Evolutionary conservation across 768 basidiomycete genomes (phyloP).

Genomic region (Leccinum rimulosum): DNA sequence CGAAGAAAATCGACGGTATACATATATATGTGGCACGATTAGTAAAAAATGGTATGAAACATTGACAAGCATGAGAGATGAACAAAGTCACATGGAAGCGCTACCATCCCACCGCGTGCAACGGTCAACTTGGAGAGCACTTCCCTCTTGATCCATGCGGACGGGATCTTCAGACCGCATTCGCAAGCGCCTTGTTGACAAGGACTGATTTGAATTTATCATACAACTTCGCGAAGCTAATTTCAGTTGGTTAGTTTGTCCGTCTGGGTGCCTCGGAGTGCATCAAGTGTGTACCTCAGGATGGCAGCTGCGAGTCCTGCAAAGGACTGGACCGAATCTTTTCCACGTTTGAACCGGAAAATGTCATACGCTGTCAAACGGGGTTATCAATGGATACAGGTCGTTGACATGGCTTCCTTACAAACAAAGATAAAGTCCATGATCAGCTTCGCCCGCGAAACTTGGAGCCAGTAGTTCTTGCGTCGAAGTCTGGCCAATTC

Average conservation of each 20-base stretch:
- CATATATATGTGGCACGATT: slow-evolving; percentile 1
- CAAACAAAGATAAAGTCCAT: slow-evolving; percentile 91
- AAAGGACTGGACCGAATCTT: slow-evolving; percentile 58
- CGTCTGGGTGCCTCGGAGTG: not conserved
- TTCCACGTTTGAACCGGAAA: slow-evolving; percentile 65
- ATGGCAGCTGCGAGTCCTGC: slow-evolving; percentile 68
- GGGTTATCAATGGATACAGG: slow-evolving; percentile 6
- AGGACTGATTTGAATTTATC: slow-evolving; percentile 66
- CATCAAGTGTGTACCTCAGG: slow-evolving; percentile 53
- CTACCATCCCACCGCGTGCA: not conserved
- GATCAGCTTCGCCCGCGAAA: slow-evolving; percentile 65
- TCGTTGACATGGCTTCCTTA: slow-evolving; percentile 35
- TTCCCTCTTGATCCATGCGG: not conserved
- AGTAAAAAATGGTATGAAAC: slow-evolving; percentile 5
- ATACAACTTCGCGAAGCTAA: slow-evolving; percentile 70
- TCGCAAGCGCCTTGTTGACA: slow-evolving; percentile 43
- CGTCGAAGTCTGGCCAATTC: slow-evolving; percentile 65
- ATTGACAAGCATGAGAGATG: not conserved
- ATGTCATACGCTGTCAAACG: slow-evolving; percentile 66
- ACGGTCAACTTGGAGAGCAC: not conserved
- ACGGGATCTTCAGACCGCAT: slow-evolving; percentile 15
- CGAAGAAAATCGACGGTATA: slow-evolving; percentile 16
- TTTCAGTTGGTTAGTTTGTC: slow-evolving; percentile 4
- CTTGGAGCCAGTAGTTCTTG: slow-evolving; percentile 75
- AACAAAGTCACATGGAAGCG: not conserved